Percentiles rank a stretch among this genome's conserved stretches.
phyloP scores from a whole-genome alignment of 345 rosid species.

The Bruguiera parviflora region DNA sequence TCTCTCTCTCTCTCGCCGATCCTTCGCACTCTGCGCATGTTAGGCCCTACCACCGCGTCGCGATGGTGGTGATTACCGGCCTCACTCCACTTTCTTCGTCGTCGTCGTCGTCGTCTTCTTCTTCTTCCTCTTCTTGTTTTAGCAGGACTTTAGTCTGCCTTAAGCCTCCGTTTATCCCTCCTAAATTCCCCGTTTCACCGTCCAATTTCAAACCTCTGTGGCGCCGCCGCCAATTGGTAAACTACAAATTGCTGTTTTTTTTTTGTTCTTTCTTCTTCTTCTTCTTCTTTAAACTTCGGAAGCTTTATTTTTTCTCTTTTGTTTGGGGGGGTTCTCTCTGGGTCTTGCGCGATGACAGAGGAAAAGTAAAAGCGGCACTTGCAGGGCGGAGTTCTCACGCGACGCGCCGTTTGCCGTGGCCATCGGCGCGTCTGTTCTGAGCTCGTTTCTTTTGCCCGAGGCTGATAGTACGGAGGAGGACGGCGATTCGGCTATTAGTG shows the following conservation, averaged over 20 bases:
- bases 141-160: not conserved
- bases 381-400: conserved; percentile 63
- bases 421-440: conserved; percentile 72
- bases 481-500: conserved; percentile 44
- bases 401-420: conserved; percentile 71
- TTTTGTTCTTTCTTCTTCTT: no score
- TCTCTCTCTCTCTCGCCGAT: no score
- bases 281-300: not conserved
- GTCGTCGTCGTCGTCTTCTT: conserved; percentile 3
- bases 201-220: conserved; percentile 18
- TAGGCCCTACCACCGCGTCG: not conserved
- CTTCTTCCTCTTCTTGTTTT: no score
- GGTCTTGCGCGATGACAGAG: conserved; percentile 22
- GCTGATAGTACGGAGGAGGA: conserved; percentile 35
- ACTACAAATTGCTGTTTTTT: no score
- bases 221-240: no score
- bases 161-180: conserved; percentile 4
- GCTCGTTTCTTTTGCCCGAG: conserved; percentile 61
- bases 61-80: conserved; percentile 19
- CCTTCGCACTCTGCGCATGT: not conserved
- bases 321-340: not conserved
- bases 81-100: not conserved
- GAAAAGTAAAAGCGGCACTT: conserved; percentile 25
- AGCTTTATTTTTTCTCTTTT: not conserved
- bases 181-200: conserved; percentile 6